phyloP scores from a whole-genome alignment of 805 yeast species.

The Clavispora fructus region DNA sequence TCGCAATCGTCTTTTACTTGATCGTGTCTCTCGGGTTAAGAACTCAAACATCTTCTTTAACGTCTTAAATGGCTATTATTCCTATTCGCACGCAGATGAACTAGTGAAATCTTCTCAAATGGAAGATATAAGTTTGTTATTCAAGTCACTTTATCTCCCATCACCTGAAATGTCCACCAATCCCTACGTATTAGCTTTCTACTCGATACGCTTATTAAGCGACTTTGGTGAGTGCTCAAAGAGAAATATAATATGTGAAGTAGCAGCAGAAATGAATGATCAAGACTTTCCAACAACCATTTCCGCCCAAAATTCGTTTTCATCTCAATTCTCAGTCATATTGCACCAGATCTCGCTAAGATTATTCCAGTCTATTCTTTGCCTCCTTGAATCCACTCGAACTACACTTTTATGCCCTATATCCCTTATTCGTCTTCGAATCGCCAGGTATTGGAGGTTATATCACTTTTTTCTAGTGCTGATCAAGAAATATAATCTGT shows the following conservation, averaged over 20 bases:
- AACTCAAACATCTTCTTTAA: neutral
- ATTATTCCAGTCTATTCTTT: neutral
- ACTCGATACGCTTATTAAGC: constrained; percentile 5
- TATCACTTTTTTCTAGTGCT: neutral
- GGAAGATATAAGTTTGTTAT: neutral
- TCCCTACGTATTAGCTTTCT: constrained; percentile 13
- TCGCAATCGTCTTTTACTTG: neutral
- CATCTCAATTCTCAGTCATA: neutral
- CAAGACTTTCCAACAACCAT: neutral
- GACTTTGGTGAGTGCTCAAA: neutral
- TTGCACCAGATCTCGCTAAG: neutral
- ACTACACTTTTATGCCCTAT: neutral
- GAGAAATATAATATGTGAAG: neutral
- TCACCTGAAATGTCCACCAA: neutral
- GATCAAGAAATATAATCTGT: neutral
- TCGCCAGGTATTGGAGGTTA: neutral
- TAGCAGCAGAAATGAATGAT: neutral
- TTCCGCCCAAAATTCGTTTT: neutral
- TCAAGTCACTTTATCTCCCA: neutral
- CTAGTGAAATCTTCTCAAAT: neutral
- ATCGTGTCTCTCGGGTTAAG: neutral
- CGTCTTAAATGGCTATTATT: neutral
- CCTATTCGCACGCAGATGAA: neutral
- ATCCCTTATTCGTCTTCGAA: neutral
- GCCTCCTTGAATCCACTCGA: neutral